Evolutionary conservation across 371 early-diverging fungal genomes (phyloP).

Genomic region (Mortierella sp.): DNA sequence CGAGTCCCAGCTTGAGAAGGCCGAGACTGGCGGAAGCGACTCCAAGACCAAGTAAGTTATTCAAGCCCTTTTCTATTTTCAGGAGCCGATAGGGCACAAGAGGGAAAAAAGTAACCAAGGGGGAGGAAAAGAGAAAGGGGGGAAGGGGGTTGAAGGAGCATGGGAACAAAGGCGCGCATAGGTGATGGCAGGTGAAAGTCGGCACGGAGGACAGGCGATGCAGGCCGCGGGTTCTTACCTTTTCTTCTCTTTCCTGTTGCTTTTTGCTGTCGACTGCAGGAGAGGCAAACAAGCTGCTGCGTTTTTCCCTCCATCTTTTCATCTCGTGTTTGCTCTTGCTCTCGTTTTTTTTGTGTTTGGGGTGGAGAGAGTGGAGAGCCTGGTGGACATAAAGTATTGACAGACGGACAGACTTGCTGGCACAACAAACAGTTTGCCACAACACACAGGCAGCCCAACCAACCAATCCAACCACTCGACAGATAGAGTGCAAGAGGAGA

Average conservation of each 20-base stretch:
- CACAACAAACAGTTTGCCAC: neutral
- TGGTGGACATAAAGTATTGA: neutral
- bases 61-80: neutral
- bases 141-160: neutral
- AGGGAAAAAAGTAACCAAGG: slow-evolving; percentile 1
- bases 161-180: neutral
- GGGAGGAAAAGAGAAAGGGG: neutral
- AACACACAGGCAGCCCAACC: neutral
- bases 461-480: neutral
- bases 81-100: neutral
- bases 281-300: neutral
- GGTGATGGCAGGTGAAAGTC: neutral
- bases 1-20: slow-evolving; percentile 78
- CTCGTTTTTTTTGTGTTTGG: slow-evolving; percentile 1
- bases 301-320: neutral
- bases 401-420: neutral
- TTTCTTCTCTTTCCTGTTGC: neutral
- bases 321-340: slow-evolving; percentile 7
- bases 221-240: neutral
- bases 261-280: neutral
- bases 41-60: slow-evolving; percentile 44
- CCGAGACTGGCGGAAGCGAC: slow-evolving; percentile 62
- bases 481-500: neutral
- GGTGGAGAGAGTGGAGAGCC: slow-evolving; percentile 1
- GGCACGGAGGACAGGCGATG: neutral